Evolutionary conservation across 768 basidiomycete genomes (phyloP).

Genomic region (Austroboletus eburneus): DNA sequence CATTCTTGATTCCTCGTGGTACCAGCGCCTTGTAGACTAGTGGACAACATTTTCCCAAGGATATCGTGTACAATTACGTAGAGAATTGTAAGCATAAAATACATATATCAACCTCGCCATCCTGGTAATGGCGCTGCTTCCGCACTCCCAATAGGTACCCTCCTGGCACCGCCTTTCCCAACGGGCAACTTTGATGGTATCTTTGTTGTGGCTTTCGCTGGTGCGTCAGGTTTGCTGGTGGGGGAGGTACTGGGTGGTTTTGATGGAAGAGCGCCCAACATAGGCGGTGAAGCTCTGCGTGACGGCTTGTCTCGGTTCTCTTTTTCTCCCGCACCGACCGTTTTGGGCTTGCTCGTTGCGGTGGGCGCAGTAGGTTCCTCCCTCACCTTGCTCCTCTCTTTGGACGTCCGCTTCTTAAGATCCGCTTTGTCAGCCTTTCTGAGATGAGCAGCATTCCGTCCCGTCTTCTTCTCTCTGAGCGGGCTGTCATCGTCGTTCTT

Average conservation of each 20-base stretch:
- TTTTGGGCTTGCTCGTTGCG: conserved; percentile 26
- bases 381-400: conserved; percentile 40
- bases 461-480: conserved; percentile 46
- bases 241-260: conserved; percentile 5
- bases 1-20: conserved; percentile 36
- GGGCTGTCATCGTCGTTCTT: conserved; percentile 53
- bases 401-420: conserved; percentile 31
- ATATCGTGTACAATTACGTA: conserved; percentile 25
- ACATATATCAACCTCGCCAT: conserved; percentile 41
- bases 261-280: conserved; percentile 18
- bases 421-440: conserved; percentile 11
- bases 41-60: background rate
- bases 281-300: conserved; percentile 23
- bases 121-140: conserved; percentile 53
- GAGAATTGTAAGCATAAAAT: conserved; percentile 12
- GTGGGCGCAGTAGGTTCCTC: conserved; percentile 16
- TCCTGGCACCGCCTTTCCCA: conserved; percentile 50
- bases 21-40: background rate
- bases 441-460: conserved; percentile 25
- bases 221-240: conserved; percentile 12
- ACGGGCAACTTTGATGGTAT: conserved; percentile 31
- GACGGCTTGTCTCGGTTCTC: conserved; percentile 35
- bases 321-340: conserved; percentile 30
- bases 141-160: conserved; percentile 63
- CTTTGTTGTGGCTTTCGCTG: conserved; percentile 8